These are phyloP conservation scores for Bassia scoparia DNA, from an alignment of 148 eudicot species.

Conservation along the genomic window DNA sequence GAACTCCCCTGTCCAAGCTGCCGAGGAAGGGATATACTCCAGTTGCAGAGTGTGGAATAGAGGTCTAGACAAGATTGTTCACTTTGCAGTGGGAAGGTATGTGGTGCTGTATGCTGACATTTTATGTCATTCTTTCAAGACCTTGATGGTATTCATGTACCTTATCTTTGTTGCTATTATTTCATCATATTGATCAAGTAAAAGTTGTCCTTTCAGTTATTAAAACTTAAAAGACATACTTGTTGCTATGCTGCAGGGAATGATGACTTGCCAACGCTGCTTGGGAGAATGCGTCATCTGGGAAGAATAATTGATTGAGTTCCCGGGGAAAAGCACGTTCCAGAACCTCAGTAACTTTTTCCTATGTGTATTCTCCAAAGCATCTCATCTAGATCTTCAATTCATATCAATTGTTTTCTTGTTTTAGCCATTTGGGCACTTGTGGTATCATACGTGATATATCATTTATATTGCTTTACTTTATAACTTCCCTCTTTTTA, in stretches of 20 bases:
- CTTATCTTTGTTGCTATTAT: too few relatives aligned
- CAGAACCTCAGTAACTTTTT: slow-evolving; percentile 33
- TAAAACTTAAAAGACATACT: too few relatives aligned
- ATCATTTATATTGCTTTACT: neutral
- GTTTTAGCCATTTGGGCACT: slow-evolving; percentile 2
- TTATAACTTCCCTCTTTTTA: neutral
- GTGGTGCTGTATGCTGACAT: neutral
- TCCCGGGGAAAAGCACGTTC: slow-evolving; percentile 97
- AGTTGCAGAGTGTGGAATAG: slow-evolving; percentile 83
- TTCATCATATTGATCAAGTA: too few relatives aligned
- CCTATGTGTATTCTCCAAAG: neutral
- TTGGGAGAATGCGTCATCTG: slow-evolving; percentile 90
- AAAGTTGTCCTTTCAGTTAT: too few relatives aligned
- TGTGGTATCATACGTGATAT: neutral
- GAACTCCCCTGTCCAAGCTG: slow-evolving; percentile 97
- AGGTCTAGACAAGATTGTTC: slow-evolving; percentile 74
- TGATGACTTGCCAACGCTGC: slow-evolving; percentile 67
- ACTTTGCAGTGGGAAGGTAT: slow-evolving; percentile 79
- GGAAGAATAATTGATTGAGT: slow-evolving; percentile 92
- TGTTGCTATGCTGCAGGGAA: slow-evolving; percentile 58
- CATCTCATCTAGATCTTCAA: slow-evolving; percentile 1
- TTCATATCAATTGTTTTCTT: too few relatives aligned
- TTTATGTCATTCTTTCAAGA: neutral
- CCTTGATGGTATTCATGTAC: too few relatives aligned
- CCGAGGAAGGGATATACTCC: slow-evolving; percentile 96